Percentiles rank a stretch among this genome's conserved stretches.
phyloP scores from a whole-genome alignment of 108 stramenopile species.

The Halocafeteria seosinensis region DNA sequence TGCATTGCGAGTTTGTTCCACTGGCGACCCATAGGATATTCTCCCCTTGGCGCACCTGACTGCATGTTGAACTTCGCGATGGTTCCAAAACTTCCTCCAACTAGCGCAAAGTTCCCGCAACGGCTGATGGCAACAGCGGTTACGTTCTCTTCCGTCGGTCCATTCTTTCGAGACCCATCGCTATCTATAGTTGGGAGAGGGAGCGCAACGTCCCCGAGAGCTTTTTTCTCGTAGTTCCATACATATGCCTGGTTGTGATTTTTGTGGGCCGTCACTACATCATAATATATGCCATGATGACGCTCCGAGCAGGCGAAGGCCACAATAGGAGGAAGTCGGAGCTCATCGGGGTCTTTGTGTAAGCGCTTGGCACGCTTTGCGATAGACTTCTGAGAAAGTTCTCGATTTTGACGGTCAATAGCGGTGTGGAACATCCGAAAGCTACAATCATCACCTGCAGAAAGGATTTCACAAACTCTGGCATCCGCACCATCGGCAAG shows the following conservation, averaged over 20 bases:
- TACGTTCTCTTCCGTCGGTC: neutral
- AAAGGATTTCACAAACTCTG: neutral
- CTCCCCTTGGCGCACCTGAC: conserved; percentile 61
- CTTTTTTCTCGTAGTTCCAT: conserved; percentile 4
- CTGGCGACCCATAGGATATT: conserved; percentile 32
- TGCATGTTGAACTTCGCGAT: conserved; percentile 87
- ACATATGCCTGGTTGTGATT: neutral
- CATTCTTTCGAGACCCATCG: neutral
- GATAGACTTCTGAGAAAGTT: conserved; percentile 23
- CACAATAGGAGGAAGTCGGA: conserved; percentile 22
- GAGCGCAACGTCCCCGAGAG: conserved; percentile 5
- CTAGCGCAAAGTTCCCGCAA: conserved; percentile 56
- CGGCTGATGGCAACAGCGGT: conserved; percentile 6
- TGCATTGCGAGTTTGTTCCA: neutral
- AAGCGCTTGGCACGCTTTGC: conserved; percentile 5
- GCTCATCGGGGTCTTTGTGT: conserved; percentile 4
- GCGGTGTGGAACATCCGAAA: conserved; percentile 32
- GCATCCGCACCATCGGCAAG: conserved; percentile 23
- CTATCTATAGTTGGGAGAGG: neutral
- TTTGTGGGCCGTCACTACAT: conserved; percentile 14
- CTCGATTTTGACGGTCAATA: conserved; percentile 22
- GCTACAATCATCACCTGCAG: conserved; percentile 18
- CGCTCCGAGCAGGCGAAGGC: conserved; percentile 28
- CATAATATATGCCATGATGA: conserved; percentile 22
- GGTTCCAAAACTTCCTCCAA: conserved; percentile 71